Percentiles rank a stretch among this genome's conserved stretches.
Evolutionary conservation across 106 monocot species (phyloP).

Genomic region (Amphibolis antarctica): DNA sequence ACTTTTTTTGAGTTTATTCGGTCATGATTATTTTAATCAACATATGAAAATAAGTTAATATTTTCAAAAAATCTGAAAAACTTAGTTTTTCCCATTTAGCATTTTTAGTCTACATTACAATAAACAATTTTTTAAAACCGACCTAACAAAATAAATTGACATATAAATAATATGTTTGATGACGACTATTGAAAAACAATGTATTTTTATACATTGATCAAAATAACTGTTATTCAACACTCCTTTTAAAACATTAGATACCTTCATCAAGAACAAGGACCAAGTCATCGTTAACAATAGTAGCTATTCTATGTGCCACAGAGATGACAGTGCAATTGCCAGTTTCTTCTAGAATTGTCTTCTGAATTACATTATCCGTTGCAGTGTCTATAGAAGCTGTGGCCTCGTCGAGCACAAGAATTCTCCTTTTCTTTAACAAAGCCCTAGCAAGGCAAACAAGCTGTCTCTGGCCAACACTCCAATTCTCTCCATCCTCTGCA

Average conservation of each 20-base stretch:
- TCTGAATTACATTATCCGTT: conserved; percentile 80
- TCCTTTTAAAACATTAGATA: conserved; percentile 14
- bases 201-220: too few species aligned
- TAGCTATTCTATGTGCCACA: conserved; percentile 73
- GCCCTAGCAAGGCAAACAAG: conserved; percentile 69
- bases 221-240: too few species aligned
- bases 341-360: conserved; percentile 53
- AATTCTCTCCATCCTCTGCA: conserved; percentile 77
- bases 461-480: conserved; percentile 85
- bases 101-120: too few species aligned
- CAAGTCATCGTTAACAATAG: conserved; percentile 68
- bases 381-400: conserved; percentile 88
- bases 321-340: conserved; percentile 64
- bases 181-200: too few species aligned
- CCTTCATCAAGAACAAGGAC: conserved; percentile 82
- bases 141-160: too few species aligned
- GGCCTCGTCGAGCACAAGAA: conserved; percentile 89
- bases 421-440: conserved; percentile 54
- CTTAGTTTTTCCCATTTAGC: too few species aligned
- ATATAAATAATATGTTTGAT: too few species aligned
- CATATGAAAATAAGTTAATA: too few species aligned
- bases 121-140: too few species aligned
- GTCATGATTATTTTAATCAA: too few species aligned
- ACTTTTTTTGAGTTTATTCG: too few species aligned
- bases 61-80: too few species aligned